Percentiles rank a stretch among this genome's conserved stretches.
Conservation (phyloP, 345 rosid species). For the Nephelium lappaceum region DNA sequence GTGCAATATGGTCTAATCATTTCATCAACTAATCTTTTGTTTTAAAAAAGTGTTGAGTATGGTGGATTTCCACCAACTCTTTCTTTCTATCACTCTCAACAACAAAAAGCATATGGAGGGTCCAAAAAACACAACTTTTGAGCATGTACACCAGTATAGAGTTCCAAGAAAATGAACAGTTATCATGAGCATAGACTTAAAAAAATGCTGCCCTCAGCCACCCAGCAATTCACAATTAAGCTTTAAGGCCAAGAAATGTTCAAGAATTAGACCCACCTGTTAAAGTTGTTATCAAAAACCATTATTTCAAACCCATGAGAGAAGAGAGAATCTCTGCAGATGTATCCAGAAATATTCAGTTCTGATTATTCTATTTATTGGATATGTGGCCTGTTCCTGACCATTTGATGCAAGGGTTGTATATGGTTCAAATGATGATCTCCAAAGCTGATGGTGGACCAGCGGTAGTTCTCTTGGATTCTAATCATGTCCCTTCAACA, state of each 20-base stretch:
- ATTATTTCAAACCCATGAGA: constrained; percentile 25
- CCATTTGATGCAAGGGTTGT: not conserved
- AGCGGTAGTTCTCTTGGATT: constrained; percentile 25
- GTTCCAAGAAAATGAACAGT: constrained; percentile 17
- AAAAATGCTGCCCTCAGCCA: constrained; percentile 15
- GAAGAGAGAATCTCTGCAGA: constrained; percentile 18
- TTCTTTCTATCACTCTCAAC: constrained; percentile 18
- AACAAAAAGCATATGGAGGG: constrained; percentile 22
- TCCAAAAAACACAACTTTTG: constrained; percentile 30
- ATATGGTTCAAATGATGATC: constrained; percentile 4
- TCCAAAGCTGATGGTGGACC: not conserved
- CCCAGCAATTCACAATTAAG: constrained; percentile 14
- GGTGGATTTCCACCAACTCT: constrained; percentile 30
- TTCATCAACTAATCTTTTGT: not conserved
- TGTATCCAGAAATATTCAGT: not conserved
- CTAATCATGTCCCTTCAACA: constrained; percentile 13
- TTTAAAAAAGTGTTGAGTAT: not conserved
- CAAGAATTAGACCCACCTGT: constrained; percentile 32
- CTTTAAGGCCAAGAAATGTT: constrained; percentile 31
- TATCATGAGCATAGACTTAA: constrained; percentile 22
- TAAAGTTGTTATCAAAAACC: constrained; percentile 15
- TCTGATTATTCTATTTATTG: constrained; percentile 5
- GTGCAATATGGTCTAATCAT: constrained; percentile 19
- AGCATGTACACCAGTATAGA: constrained; percentile 21
- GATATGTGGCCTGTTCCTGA: not conserved